A percentile compares a stretch with the other conserved stretches of the same genome.
Conservation (phyloP, 495 filamentous ascomycete species). For the Arthonia radiata region DNA sequence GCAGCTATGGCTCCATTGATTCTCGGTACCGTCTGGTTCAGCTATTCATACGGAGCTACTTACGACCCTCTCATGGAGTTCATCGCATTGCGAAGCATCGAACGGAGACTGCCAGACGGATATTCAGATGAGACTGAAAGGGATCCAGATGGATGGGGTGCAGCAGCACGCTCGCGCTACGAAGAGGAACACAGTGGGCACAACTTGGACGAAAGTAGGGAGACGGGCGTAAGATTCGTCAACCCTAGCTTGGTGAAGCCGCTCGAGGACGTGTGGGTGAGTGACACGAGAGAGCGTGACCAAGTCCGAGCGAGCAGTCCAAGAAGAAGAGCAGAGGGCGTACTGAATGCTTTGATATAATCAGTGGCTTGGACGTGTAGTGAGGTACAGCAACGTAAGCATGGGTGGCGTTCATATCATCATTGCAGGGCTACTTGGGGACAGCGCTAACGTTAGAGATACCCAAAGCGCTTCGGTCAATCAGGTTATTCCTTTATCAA, state of each 20-base stretch:
- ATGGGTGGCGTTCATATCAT: too few species aligned
- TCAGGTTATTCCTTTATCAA: too few species aligned
- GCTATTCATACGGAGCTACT: constrained; percentile 41
- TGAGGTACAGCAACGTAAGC: too few species aligned
- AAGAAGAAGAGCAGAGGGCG: too few species aligned
- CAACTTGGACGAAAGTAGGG: constrained; percentile 38
- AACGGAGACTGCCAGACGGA: constrained; percentile 11
- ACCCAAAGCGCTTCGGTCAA: too few species aligned
- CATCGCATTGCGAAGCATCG: constrained; percentile 71
- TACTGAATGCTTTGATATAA: too few species aligned
- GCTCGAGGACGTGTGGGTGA: constrained; percentile 16
- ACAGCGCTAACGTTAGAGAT: too few species aligned
- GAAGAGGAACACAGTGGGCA: constrained; percentile 16
- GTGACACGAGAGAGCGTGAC: too few species aligned
- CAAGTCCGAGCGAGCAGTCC: too few species aligned
- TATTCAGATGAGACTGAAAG: constrained; percentile 17
- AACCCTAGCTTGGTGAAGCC: constrained; percentile 50
- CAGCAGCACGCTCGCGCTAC: constrained; percentile 11
- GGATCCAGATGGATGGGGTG: constrained; percentile 15
- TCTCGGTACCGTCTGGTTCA: constrained; percentile 60
- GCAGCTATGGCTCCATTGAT: constrained; percentile 53
- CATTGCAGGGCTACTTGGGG: too few species aligned
- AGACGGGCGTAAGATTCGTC: constrained; percentile 39
- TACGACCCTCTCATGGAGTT: constrained; percentile 76
- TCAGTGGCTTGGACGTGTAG: too few species aligned